These are phyloP conservation scores for Botrytis medusae DNA, from an alignment of 2,329 filamentous ascomycete genomes.

Conservation along the genomic window DNA sequence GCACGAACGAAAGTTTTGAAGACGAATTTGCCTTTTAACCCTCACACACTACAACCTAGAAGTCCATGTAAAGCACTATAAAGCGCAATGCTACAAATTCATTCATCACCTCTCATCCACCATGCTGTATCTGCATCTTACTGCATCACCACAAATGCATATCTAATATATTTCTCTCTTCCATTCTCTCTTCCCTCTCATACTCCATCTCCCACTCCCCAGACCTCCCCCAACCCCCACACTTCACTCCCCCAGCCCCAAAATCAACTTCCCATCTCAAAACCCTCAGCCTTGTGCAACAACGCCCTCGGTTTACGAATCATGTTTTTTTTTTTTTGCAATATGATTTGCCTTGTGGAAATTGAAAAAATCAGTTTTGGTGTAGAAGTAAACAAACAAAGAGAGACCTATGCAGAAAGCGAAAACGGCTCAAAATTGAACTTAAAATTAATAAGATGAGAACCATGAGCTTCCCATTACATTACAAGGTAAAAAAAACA, in stretches of 20 bases:
- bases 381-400: background rate
- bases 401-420: background rate
- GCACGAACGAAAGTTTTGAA: background rate
- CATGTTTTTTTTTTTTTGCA: too few relatives aligned
- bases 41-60: background rate
- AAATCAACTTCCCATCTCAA: background rate
- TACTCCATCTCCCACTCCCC: background rate
- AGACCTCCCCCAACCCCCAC: background rate
- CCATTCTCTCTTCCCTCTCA: background rate
- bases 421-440: background rate
- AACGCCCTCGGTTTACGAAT: background rate
- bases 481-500: background rate
- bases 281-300: background rate
- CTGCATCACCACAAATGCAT: background rate
- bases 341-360: too few relatives aligned
- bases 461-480: background rate
- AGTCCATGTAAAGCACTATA: too few relatives aligned
- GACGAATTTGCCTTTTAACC: background rate
- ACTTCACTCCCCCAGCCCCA: background rate
- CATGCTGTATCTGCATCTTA: background rate
- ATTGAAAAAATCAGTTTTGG: too few relatives aligned
- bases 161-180: background rate
- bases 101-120: background rate
- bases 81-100: background rate
- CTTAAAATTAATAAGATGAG: rapidly evolving